Evolutionary conservation across 129 eudicot genomes (phyloP).

Genomic region (Escallonia herrerae): DNA sequence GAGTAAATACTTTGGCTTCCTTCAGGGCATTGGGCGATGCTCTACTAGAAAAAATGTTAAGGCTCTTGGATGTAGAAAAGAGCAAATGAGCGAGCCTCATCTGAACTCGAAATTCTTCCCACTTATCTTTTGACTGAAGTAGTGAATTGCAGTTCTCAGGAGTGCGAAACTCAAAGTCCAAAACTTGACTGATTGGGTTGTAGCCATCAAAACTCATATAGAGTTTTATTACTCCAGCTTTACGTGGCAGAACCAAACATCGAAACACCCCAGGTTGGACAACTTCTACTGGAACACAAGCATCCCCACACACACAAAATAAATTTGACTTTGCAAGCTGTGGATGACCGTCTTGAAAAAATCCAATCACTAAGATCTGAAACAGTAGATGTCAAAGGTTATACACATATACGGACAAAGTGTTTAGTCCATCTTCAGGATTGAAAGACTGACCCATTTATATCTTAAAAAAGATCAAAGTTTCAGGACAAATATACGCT

Average conservation of each 20-base stretch:
- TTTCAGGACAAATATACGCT: too few relatives aligned
- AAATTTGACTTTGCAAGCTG: conserved; percentile 42
- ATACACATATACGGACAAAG: neutral
- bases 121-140: conserved; percentile 36
- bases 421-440: neutral
- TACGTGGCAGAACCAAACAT: conserved; percentile 55
- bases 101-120: conserved; percentile 61
- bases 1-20: conserved; percentile 67
- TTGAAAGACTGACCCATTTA: neutral
- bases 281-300: conserved; percentile 49
- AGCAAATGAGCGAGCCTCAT: conserved; percentile 82
- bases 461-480: neutral
- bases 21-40: conserved; percentile 38
- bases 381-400: conserved; percentile 2
- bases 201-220: conserved; percentile 71
- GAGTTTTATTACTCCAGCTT: conserved; percentile 63
- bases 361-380: conserved; percentile 80
- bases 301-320: conserved; percentile 64
- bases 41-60: conserved; percentile 46
- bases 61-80: conserved; percentile 72
- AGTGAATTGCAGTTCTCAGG: conserved; percentile 23
- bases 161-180: conserved; percentile 66
- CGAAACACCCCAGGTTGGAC: conserved; percentile 84
- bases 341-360: conserved; percentile 45
- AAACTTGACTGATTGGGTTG: conserved; percentile 69